phyloP scores from a whole-genome alignment of 208 protist genomes.

The Leishmania martiniquensis region DNA sequence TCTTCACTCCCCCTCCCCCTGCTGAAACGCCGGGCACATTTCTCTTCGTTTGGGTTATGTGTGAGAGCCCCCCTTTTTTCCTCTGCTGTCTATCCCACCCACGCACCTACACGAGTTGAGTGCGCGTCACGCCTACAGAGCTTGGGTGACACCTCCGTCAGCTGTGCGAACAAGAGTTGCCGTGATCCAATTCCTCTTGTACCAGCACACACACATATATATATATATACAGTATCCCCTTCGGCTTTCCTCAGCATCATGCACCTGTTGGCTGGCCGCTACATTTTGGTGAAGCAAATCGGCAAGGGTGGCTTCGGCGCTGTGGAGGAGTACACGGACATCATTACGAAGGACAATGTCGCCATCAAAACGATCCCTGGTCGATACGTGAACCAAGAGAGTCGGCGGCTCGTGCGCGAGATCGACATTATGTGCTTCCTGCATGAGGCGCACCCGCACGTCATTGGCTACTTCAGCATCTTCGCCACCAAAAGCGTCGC shows the following conservation, averaged over 20 bases:
- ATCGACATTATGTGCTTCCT: slow-evolving; percentile 97
- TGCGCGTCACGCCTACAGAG: not conserved
- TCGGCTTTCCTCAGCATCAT: not conserved
- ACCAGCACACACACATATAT: no score
- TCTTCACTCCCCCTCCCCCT: no score
- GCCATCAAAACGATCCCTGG: slow-evolving; percentile 93
- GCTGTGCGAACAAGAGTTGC: not conserved
- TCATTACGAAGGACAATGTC: slow-evolving; percentile 71
- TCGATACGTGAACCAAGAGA: slow-evolving; percentile 89
- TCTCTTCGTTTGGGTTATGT: not conserved
- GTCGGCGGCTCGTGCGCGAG: slow-evolving; percentile 93
- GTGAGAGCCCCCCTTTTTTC: not conserved
- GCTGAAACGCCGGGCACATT: not conserved
- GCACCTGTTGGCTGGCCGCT: slow-evolving; percentile 70
- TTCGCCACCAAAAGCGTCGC: slow-evolving; percentile 90
- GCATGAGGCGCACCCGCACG: slow-evolving; percentile 91
- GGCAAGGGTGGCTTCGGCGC: slow-evolving; percentile 97
- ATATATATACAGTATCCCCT: not conserved
- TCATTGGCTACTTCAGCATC: slow-evolving; percentile 95
- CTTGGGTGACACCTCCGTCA: not conserved
- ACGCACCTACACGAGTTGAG: not conserved
- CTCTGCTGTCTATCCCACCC: not conserved
- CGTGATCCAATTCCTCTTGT: not conserved
- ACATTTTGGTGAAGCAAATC: slow-evolving; percentile 62
- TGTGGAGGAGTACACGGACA: slow-evolving; percentile 95